Percentiles rank a stretch among this genome's conserved stretches.
Evolutionary conservation across 495 filamentous ascomycete species (phyloP).

Genomic region (Bryoglossum gracile): DNA sequence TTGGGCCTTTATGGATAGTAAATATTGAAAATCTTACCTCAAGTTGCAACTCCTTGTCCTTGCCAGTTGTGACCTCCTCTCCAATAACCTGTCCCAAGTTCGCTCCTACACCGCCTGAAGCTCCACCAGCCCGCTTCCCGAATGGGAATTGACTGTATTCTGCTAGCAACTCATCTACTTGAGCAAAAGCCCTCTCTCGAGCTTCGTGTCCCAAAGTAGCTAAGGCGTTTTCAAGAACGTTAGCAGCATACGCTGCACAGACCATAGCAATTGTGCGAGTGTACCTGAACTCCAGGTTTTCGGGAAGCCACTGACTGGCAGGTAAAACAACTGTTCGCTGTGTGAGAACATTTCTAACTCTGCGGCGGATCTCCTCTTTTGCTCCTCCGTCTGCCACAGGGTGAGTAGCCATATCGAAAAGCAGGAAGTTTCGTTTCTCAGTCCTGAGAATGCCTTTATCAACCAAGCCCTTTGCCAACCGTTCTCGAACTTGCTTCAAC

Average conservation of each 20-base stretch:
- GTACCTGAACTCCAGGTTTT: slow-evolving; percentile 89
- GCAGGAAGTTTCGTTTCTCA: slow-evolving; percentile 97
- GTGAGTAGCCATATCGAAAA: slow-evolving; percentile 99
- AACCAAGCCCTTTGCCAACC: slow-evolving; percentile 93
- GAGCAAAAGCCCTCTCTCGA: slow-evolving; percentile 86
- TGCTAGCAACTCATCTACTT: slow-evolving; percentile 90
- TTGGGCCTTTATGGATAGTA: background rate
- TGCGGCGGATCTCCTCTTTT: slow-evolving; percentile 91
- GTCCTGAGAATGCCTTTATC: slow-evolving; percentile 98
- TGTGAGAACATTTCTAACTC: slow-evolving; percentile 87
- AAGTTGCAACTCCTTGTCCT: slow-evolving; percentile 90
- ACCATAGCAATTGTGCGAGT: slow-evolving; percentile 90
- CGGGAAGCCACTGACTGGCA: slow-evolving; percentile 75
- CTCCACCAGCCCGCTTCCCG: slow-evolving; percentile 65
- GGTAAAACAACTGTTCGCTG: slow-evolving; percentile 89
- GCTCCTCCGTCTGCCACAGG: slow-evolving; percentile 96
- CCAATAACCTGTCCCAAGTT: slow-evolving; percentile 84
- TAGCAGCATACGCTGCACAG: slow-evolving; percentile 95
- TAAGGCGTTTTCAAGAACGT: slow-evolving; percentile 96
- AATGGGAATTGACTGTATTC: slow-evolving; percentile 98
- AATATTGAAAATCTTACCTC: slow-evolving; percentile 48
- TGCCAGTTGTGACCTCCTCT: slow-evolving; percentile 72
- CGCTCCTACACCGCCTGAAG: slow-evolving; percentile 77
- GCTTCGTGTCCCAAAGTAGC: slow-evolving; percentile 89
- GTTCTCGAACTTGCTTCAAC: slow-evolving; percentile 97